Conservation (phyloP, 768 basidiomycete species). For the Hypholoma fasciculare region DNA sequence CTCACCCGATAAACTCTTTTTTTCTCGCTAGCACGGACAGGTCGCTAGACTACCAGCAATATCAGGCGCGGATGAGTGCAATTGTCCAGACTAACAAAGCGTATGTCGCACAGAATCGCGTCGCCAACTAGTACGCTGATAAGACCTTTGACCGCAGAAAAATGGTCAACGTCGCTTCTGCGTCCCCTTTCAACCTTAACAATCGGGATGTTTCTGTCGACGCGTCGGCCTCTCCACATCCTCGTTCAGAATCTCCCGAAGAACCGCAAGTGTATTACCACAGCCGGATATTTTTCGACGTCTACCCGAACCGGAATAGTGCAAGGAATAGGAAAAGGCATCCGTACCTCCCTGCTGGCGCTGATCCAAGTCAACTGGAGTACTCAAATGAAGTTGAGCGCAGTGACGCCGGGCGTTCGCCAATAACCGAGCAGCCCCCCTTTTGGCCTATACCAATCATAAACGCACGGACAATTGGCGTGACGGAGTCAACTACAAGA, state of each 20-base stretch:
- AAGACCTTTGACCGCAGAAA: conserved; percentile 37
- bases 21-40: conserved; percentile 20
- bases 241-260: conserved; percentile 26
- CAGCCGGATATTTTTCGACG: conserved; percentile 14
- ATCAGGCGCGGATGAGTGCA: conserved; percentile 53
- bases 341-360: conserved; percentile 7
- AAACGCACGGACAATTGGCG: no score
- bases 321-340: conserved; percentile 16
- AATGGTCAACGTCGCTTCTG: conserved; percentile 70
- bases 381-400: no score
- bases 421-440: no score
- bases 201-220: conserved; percentile 29
- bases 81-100: conserved; percentile 65
- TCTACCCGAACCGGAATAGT: conserved; percentile 11
- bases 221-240: conserved; percentile 22
- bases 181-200: conserved; percentile 62
- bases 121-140: neutral
- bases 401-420: no score
- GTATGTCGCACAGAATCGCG: conserved; percentile 33
- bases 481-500: no score
- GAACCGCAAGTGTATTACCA: conserved; percentile 16
- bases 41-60: conserved; percentile 46
- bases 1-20: neutral
- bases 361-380: neutral
- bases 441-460: no score